Conservation (phyloP, 2,329 filamentous ascomycete species). For the Aspergillus sp. region DNA sequence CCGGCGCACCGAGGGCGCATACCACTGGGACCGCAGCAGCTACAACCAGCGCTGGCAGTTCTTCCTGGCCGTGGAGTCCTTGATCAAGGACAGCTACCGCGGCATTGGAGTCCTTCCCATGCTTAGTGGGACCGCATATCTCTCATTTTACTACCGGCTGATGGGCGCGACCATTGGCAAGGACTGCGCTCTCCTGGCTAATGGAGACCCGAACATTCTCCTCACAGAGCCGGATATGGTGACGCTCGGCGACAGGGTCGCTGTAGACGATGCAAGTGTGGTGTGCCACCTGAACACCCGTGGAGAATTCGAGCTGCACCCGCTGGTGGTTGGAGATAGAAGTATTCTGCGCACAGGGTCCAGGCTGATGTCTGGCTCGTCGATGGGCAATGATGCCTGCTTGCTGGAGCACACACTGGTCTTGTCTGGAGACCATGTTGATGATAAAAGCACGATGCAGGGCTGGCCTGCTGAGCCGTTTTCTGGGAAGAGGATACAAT, state of each 20-base stretch:
- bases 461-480: slow-evolving; percentile 53
- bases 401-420: slow-evolving; percentile 60
- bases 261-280: slow-evolving; percentile 56
- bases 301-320: slow-evolving; percentile 58
- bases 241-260: slow-evolving; percentile 21
- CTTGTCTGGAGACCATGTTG: slow-evolving; percentile 58
- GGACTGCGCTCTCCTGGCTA: slow-evolving; percentile 57
- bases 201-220: slow-evolving; percentile 52
- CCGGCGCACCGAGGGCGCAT: slow-evolving; percentile 52
- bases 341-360: slow-evolving; percentile 55
- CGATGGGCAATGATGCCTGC: slow-evolving; percentile 54
- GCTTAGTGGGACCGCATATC: slow-evolving; percentile 55
- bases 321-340: slow-evolving; percentile 51
- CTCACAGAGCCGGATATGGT: slow-evolving; percentile 61
- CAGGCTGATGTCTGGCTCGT: slow-evolving; percentile 54
- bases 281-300: slow-evolving; percentile 59
- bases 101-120: slow-evolving; percentile 54
- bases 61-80: slow-evolving; percentile 52
- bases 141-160: slow-evolving; percentile 54
- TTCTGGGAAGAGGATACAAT: not conserved
- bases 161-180: slow-evolving; percentile 56
- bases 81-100: slow-evolving; percentile 53
- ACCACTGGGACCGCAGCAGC: slow-evolving; percentile 57
- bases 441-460: slow-evolving; percentile 52
- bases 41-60: slow-evolving; percentile 62